phyloP scores from a whole-genome alignment of 2,329 filamentous ascomycete species.

The Microsporum canis region DNA sequence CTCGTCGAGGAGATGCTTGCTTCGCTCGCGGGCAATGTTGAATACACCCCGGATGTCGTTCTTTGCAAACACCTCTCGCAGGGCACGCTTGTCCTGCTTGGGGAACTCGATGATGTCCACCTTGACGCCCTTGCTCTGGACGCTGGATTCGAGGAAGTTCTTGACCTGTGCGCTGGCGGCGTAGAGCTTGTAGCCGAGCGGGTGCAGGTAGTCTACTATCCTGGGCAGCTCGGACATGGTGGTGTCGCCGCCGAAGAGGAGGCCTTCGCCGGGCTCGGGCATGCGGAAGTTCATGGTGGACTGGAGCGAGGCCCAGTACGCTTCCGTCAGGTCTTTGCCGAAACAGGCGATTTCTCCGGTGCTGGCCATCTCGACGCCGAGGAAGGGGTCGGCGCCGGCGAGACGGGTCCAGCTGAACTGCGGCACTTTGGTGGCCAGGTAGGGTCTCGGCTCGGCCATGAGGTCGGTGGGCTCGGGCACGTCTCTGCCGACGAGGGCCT shows the following conservation, averaged over 20 bases:
- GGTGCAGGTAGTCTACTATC: slow-evolving; percentile 76
- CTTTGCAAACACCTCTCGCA: slow-evolving; percentile 92
- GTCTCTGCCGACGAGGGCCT: slow-evolving; percentile 73
- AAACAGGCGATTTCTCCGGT: slow-evolving; percentile 99
- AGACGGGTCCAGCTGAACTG: slow-evolving; percentile 99
- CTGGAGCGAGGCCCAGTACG: slow-evolving; percentile 94
- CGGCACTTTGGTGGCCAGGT: slow-evolving; percentile 92
- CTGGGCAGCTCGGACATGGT: slow-evolving; percentile 58
- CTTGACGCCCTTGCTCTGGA: slow-evolving; percentile 50
- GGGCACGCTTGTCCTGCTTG: slow-evolving; percentile 85
- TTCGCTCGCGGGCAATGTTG: slow-evolving; percentile 77
- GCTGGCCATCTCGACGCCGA: slow-evolving; percentile 93
- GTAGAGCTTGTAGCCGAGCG: slow-evolving; percentile 89
- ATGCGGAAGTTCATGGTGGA: slow-evolving; percentile 99
- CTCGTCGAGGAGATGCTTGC: slow-evolving; percentile 74
- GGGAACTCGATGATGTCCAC: slow-evolving; percentile 96
- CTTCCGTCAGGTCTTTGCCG: slow-evolving; percentile 87
- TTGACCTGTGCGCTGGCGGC: slow-evolving; percentile 76
- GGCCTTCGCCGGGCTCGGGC: slow-evolving; percentile 85
- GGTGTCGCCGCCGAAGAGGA: slow-evolving; percentile 82
- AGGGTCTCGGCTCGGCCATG: slow-evolving; percentile 81
- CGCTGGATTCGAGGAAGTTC: slow-evolving; percentile 61
- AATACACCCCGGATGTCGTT: slow-evolving; percentile 93
- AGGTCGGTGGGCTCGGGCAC: slow-evolving; percentile 77
- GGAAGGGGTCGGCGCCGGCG: slow-evolving; percentile 90